Conservation (phyloP, 371 early-diverging fungal species). For the Actinomortierella ambigua region DNA sequence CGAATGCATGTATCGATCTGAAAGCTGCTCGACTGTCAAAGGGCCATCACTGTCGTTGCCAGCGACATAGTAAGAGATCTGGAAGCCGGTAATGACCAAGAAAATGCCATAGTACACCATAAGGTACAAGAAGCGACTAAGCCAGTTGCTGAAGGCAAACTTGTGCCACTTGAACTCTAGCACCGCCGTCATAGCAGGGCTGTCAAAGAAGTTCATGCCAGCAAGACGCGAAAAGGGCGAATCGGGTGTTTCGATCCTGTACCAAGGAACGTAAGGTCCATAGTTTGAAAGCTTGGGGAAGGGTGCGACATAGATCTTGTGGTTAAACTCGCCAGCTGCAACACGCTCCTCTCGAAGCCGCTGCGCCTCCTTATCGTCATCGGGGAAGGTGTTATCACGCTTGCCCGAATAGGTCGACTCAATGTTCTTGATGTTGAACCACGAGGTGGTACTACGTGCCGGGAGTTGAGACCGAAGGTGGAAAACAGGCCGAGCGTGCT, state of each 20-base stretch:
- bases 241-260: slow-evolving; percentile 1
- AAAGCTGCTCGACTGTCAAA: not conserved
- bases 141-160: slow-evolving; percentile 31
- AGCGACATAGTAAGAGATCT: slow-evolving; percentile 4
- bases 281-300: slow-evolving; percentile 48
- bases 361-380: not conserved
- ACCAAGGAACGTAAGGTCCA: slow-evolving; percentile 24
- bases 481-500: slow-evolving; percentile 34
- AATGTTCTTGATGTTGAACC: slow-evolving; percentile 16
- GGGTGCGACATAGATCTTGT: slow-evolving; percentile 43
- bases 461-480: slow-evolving; percentile 40
- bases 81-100: slow-evolving; percentile 24
- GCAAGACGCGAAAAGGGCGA: slow-evolving; percentile 41
- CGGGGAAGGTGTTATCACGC: slow-evolving; percentile 20
- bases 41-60: not conserved
- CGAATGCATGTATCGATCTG: slow-evolving; percentile 7
- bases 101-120: slow-evolving; percentile 24
- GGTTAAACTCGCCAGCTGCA: slow-evolving; percentile 10
- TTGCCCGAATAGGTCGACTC: slow-evolving; percentile 25
- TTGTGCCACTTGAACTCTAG: slow-evolving; percentile 46
- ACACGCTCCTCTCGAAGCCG: slow-evolving; percentile 1
- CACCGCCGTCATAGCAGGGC: slow-evolving; percentile 44
- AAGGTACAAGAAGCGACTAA: slow-evolving; percentile 15
- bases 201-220: slow-evolving; percentile 41
- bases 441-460: slow-evolving; percentile 13